Conservation (phyloP, 2,329 filamentous ascomycete genomes). For the Fusarium veterinarium region DNA sequence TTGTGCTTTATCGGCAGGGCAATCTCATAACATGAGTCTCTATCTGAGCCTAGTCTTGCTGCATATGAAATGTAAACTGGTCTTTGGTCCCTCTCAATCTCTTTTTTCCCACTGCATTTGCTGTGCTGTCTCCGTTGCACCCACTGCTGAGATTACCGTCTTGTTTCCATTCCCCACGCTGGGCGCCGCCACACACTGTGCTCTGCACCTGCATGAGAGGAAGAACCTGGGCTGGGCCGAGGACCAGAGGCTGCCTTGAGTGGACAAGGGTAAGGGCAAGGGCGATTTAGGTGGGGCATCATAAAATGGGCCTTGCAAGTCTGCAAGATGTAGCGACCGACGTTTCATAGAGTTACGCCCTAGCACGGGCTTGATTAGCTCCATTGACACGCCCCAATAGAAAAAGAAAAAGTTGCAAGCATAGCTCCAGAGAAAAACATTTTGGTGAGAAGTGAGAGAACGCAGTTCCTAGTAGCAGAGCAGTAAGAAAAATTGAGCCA, state of each 20-base stretch:
- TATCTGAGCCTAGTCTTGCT: slow-evolving; percentile 16
- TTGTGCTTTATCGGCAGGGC: slow-evolving; percentile 12
- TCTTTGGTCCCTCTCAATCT: slow-evolving; percentile 18
- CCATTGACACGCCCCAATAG: slow-evolving; percentile 22
- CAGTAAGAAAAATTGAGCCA: slow-evolving; percentile 35
- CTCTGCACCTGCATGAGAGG: slow-evolving; percentile 41
- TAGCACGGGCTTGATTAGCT: slow-evolving; percentile 9
- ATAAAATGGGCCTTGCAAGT: slow-evolving; percentile 21
- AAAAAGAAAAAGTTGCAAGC: slow-evolving; percentile 4
- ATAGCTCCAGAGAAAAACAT: not conserved
- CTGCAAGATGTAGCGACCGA: slow-evolving; percentile 43
- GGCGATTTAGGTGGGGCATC: slow-evolving; percentile 37
- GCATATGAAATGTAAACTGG: not conserved
- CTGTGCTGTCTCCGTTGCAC: slow-evolving; percentile 21
- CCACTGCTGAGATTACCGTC: slow-evolving; percentile 45
- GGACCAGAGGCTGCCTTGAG: slow-evolving; percentile 33
- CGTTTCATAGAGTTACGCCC: slow-evolving; percentile 34
- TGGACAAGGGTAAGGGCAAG: slow-evolving; percentile 34
- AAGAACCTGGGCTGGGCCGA: slow-evolving; percentile 40
- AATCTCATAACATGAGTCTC: slow-evolving; percentile 14
- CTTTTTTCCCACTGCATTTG: slow-evolving; percentile 11
- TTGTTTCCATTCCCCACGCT: slow-evolving; percentile 48
- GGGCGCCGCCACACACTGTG: slow-evolving; percentile 41
- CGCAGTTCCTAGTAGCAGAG: not conserved
- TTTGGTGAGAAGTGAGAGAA: not conserved